Percentiles rank a stretch among this genome's conserved stretches.
Evolutionary conservation across 805 yeast species (phyloP).

Genomic region (Hanseniaspora meyeri): DNA sequence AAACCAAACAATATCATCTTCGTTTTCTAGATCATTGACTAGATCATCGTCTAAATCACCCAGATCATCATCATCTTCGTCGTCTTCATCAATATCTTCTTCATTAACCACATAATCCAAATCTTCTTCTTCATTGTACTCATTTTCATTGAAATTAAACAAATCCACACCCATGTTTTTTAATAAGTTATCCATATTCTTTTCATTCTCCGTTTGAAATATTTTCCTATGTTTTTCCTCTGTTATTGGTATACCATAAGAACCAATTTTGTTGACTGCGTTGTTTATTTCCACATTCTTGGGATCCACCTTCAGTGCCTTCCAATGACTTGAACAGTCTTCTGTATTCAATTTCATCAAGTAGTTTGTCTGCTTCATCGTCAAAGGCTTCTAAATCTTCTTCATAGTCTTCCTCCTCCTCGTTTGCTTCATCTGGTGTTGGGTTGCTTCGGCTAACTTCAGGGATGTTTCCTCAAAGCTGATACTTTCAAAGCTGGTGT

Average conservation of each 20-base stretch:
- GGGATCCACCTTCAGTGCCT: not conserved
- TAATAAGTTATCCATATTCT: conserved; percentile 10
- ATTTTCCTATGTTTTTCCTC: conserved; percentile 12
- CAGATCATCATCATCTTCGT: conserved; percentile 8
- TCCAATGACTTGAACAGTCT: conserved; percentile 8
- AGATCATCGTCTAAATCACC: conserved; percentile 5
- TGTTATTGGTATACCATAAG: conserved; percentile 9
- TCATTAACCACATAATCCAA: conserved; percentile 10
- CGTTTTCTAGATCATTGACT: conserved; percentile 6
- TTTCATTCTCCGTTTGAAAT: conserved; percentile 13
- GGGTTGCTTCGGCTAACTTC: not conserved
- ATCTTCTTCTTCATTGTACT: conserved; percentile 13
- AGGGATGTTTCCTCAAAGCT: not conserved
- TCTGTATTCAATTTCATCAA: conserved; percentile 11
- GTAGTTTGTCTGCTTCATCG: conserved; percentile 12
- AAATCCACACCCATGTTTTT: conserved; percentile 12
- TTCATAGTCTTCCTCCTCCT: conserved; percentile 14
- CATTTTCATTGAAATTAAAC: conserved; percentile 8
- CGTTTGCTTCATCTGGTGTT: conserved; percentile 4
- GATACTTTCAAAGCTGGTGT: not conserved
- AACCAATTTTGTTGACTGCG: conserved; percentile 10
- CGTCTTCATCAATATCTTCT: conserved; percentile 9
- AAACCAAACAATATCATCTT: conserved; percentile 10
- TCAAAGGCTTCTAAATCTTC: conserved; percentile 13
- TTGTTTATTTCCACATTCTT: conserved; percentile 3